Base-by-base conservation (phyloP, 2,329 filamentous ascomycete genomes). In the Penicillium sp. region DNA sequence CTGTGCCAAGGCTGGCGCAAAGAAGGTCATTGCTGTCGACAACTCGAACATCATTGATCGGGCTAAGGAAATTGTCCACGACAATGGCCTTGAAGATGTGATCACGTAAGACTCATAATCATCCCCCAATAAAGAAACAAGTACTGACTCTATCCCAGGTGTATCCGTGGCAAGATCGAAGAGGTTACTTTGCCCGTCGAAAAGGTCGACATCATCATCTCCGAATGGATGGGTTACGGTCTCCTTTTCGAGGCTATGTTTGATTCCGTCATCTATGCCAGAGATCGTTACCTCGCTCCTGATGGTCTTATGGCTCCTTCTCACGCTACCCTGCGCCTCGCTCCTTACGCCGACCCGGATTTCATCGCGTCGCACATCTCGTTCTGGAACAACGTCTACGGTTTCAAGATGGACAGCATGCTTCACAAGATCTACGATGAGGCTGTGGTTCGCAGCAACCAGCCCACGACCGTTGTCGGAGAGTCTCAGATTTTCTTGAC, bases 161-260 rank as follows among this genome's bases (percentile, higher is more conserved):
- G 90, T 67, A 80, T 96, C 49, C 86, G 88, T 62, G 93, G 93
- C 38, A 90, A 91, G 69, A 90, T 97, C 60, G 93, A 97, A 74
- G 92, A 97, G 65, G 89, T 96, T 55, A 81, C 77, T 56, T 82
- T 92, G 23, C 92, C 90, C 1, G 88, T 93, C 8, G 81, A 86
- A 53, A 81, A 93, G 69, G 93, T 97, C 45, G 93, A 97, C 76
- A 89, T 97, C 69, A 96, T 97, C 71, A 88, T 97, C 60, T 96
- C 90, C 59, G 93, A 97, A 75, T 97, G 93, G 93, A 97, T 97
- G 93, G 93, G 93, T 31, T 97, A 97, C 73, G 90, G 88, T 63
- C 83, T 97, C 19, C 83, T 97, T 6, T 97, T 96, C 74, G 93
- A 97, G 77, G 91, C 92, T 55, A 97, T 97, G 93, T 86, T 97